phyloP scores from a whole-genome alignment of 768 basidiomycete species.

The Leucogyrophana mollusca region DNA sequence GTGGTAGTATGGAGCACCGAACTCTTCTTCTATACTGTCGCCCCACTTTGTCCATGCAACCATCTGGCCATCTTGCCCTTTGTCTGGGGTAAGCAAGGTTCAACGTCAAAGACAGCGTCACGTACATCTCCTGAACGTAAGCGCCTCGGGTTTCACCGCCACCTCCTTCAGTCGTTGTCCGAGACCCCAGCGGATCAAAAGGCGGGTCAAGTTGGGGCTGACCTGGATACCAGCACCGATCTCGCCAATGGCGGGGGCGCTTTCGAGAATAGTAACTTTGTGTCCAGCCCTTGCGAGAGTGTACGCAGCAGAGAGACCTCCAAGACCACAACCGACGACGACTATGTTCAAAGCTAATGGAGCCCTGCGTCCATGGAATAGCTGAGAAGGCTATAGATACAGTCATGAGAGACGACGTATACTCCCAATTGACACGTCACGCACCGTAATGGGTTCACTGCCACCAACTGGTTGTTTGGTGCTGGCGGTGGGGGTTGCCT shows the following conservation, averaged over 20 bases:
- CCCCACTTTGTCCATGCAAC: conserved; percentile 37
- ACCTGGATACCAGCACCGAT: conserved; percentile 56
- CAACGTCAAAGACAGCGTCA: neutral
- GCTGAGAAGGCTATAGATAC: conserved; percentile 3
- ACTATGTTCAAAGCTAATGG: conserved; percentile 32
- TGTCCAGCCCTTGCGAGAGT: conserved; percentile 47
- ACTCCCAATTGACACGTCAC: neutral
- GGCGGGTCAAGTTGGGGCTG: conserved; percentile 39
- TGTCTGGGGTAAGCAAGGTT: neutral
- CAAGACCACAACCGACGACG: conserved; percentile 52
- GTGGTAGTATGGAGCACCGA: conserved; percentile 33
- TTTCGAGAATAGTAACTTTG: conserved; percentile 47
- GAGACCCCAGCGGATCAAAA: conserved; percentile 52
- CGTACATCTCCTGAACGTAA: conserved; percentile 44
- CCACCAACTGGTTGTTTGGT: neutral
- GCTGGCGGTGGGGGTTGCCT: neutral
- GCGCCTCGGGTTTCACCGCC: conserved; percentile 36
- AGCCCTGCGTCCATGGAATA: conserved; percentile 25
- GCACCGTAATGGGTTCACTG: neutral
- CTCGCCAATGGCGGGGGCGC: conserved; percentile 36
- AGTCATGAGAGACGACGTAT: neutral
- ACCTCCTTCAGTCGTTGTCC: conserved; percentile 36
- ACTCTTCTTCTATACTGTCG: conserved; percentile 26
- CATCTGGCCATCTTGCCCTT: conserved; percentile 33
- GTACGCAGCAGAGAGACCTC: conserved; percentile 46